Base-by-base conservation (phyloP, 192 early-diverging fungal species). In the Kickxella alabastrina region DNA sequence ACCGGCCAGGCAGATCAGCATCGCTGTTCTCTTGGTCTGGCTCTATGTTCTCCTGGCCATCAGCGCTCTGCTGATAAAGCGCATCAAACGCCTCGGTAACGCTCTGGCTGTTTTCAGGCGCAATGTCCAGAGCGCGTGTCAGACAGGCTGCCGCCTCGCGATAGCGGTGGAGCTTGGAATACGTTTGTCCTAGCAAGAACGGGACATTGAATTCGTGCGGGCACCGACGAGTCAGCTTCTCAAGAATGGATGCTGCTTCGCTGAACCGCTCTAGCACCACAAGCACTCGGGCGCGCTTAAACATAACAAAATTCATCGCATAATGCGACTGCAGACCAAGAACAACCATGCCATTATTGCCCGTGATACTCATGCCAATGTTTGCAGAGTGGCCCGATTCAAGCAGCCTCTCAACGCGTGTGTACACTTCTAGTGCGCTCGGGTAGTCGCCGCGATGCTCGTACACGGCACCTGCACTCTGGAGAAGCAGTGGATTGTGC, bases 391-490 rank as follows among this genome's bases (percentile, higher is more conserved):
- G 25, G 10, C 55, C 65, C 26, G 48, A 18, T 2, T 38, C 70
- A 62, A 42, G 79, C 82, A 50, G 75, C 58, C n/a, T 79, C 43
- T 58, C 71, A 1, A 87, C 87, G 10, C 75, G 59, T 57, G 85
- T 77, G 56, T 86, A 93, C 6, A 83, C 58, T 3, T 32, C 35
- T 0, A 87, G 64, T 3, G 92, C 88, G 22, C 79, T 72, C 0
- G 59, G 49, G 28, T 59, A 61, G 41, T 75, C 73, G 6, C 56
- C 77, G 65, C 72, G 68, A 15, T 74, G 78, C 70, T 87, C 87
- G 43, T 78, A 79, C 64, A 92, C 83, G 21, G 79, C 74, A n/a
- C 87, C 93, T 0, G 88, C 65, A 23, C 82, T 83, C 42, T 82
- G 83, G 14, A 88, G 66, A 24, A 92, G 57, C 21, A 92, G 74